These are phyloP conservation scores for Naegleria gruberi DNA, from an alignment of 208 protist species.

Conservation along the genomic window DNA sequence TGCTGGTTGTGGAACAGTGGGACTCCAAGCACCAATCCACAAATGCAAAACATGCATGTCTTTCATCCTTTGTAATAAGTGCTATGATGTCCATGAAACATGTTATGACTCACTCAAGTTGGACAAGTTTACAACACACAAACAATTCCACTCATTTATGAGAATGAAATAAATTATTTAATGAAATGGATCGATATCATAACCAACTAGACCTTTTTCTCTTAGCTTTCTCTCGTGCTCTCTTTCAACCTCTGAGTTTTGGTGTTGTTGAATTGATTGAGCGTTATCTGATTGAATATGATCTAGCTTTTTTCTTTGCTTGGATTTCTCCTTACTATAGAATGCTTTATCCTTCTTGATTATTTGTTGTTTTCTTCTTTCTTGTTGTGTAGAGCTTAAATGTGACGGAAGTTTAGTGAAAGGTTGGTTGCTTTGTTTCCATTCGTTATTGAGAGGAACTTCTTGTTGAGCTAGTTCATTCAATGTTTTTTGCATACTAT, in stretches of 20 bases:
- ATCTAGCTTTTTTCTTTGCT: not conserved
- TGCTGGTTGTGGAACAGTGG: not conserved
- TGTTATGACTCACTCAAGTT: not conserved
- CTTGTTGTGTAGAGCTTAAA: not conserved
- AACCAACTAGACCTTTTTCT: not conserved
- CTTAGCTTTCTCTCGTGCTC: not conserved
- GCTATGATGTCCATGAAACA: not conserved
- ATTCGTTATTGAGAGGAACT: not conserved
- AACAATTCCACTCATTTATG: not conserved
- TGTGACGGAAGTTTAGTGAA: not conserved
- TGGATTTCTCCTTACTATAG: not conserved
- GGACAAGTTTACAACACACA: conserved; percentile 3
- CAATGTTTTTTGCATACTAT: not conserved
- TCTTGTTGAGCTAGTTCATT: not conserved
- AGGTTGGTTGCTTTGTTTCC: not conserved
- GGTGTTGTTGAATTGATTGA: not conserved
- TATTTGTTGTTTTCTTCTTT: not conserved
- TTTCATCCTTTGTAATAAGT: not conserved
- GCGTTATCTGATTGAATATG: too few relatives aligned
- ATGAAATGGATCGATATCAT: conserved; percentile 11
- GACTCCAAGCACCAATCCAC: not conserved
- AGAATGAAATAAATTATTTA: not conserved
- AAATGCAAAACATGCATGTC: not conserved
- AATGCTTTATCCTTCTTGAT: not conserved
- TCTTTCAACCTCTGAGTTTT: not conserved